Conservation (phyloP, 495 filamentous ascomycete genomes). For the Penicillium simplicissimum region DNA sequence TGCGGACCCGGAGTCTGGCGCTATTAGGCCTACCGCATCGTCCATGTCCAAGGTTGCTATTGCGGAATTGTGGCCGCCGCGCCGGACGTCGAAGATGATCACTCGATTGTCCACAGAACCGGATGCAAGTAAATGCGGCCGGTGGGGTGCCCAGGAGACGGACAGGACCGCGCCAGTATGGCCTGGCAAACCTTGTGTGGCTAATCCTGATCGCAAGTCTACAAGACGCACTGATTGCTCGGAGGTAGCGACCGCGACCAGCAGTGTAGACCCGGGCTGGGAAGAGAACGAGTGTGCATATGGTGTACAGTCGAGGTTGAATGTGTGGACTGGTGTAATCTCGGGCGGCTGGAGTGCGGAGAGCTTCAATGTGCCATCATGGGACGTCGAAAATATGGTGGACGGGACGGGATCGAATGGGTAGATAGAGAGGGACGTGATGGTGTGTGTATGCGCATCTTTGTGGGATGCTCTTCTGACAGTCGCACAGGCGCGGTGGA, state of each 20-base stretch:
- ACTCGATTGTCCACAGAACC: conserved; percentile 76
- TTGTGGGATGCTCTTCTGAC: conserved; percentile 44
- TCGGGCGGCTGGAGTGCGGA: conserved; percentile 62
- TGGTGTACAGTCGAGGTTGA: conserved; percentile 68
- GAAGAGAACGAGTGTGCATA: conserved; percentile 77
- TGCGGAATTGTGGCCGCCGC: conserved; percentile 57
- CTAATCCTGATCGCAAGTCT: conserved; percentile 75
- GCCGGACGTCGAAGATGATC: conserved; percentile 82
- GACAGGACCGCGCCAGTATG: conserved; percentile 71
- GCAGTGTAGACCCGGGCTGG: conserved; percentile 63
- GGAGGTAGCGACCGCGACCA: conserved; percentile 83
- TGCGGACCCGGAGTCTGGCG: conserved; percentile 24
- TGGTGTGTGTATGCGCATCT: conserved; percentile 69
- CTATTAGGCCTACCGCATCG: conserved; percentile 63
- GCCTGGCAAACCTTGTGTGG: conserved; percentile 74
- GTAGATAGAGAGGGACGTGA: conserved; percentile 85
- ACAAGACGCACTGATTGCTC: conserved; percentile 77
- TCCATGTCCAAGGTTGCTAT: conserved; percentile 80
- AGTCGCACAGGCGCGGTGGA: conserved; percentile 51
- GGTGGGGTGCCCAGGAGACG: conserved; percentile 74
- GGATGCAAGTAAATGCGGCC: conserved; percentile 76
- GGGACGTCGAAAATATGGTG: conserved; percentile 80
- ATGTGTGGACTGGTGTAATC: conserved; percentile 58
- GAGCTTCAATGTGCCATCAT: conserved; percentile 80
- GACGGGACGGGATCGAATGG: conserved; percentile 71